A percentile compares a stretch with the other conserved stretches of the same genome.
Conservation (phyloP, 192 early-diverging fungal genomes). For the Paraglomus brasilianum region DNA sequence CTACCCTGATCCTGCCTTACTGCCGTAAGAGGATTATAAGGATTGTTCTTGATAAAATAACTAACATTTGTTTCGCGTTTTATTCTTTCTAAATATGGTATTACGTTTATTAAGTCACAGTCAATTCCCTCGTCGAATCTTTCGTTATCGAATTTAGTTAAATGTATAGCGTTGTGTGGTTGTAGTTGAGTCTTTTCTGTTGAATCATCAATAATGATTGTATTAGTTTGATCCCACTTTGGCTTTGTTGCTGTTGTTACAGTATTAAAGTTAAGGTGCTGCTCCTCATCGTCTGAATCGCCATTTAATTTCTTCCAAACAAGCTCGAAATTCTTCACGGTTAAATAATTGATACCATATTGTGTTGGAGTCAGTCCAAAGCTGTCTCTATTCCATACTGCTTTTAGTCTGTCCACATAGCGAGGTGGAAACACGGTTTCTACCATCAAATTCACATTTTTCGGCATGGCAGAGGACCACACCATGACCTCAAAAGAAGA, state of each 20-base stretch:
- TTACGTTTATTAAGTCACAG: conserved; percentile 44
- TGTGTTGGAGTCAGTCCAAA: conserved; percentile 45
- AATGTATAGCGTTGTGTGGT: conserved; percentile 46
- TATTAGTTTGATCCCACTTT: conserved; percentile 48
- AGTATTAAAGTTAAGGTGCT: not conserved
- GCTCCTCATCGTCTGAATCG: conserved; percentile 3
- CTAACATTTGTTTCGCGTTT: conserved; percentile 44
- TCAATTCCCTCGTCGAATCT: conserved; percentile 18
- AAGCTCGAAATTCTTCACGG: conserved; percentile 62
- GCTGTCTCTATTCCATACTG: conserved; percentile 60
- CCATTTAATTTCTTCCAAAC: conserved; percentile 50
- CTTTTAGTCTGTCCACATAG: conserved; percentile 35
- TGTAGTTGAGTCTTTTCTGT: conserved; percentile 48
- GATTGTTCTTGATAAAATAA: conserved; percentile 42
- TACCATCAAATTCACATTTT: conserved; percentile 60
- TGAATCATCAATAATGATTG: conserved; percentile 56
- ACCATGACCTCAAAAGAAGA: conserved; percentile 65
- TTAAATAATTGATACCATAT: conserved; percentile 42
- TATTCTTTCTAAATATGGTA: conserved; percentile 37
- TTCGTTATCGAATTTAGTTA: conserved; percentile 38
- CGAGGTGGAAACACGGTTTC: conserved; percentile 38
- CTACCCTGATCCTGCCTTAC: not conserved
- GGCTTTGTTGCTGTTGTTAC: not conserved
- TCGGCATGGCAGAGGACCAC: conserved; percentile 67
- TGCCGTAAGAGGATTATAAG: conserved; percentile 29